Conservation (phyloP, 1,284 basidiomycete genomes). For the Vanrija humicola region DNA sequence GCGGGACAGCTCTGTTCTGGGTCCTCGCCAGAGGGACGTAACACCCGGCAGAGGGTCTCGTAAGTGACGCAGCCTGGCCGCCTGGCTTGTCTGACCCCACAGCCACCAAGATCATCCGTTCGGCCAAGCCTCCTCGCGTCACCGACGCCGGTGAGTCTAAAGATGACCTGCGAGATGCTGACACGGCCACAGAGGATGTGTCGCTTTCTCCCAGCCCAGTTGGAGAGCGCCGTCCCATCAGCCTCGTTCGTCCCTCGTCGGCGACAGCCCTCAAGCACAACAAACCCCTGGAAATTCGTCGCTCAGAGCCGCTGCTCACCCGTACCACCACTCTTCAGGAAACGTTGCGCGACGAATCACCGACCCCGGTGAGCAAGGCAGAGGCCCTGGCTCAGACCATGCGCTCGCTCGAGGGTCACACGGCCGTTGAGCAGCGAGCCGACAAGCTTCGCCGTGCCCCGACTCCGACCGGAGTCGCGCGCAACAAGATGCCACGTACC, state of each 20-base stretch:
- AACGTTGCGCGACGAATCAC: no score
- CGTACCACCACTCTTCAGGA: not conserved
- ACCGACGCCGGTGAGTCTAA: conserved; percentile 16
- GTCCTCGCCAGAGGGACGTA: conserved; percentile 28
- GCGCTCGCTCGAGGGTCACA: conserved; percentile 36
- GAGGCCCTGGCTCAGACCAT: conserved; percentile 34
- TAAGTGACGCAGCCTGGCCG: not conserved
- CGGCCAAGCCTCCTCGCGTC: conserved; percentile 13
- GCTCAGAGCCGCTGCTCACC: not conserved
- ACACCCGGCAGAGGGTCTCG: not conserved
- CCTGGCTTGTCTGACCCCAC: conserved; percentile 2
- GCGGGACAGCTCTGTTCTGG: not conserved
- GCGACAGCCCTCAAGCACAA: no score
- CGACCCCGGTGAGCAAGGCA: conserved; percentile 18
- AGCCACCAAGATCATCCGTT: conserved; percentile 35
- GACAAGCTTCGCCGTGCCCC: conserved; percentile 29
- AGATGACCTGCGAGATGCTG: not conserved
- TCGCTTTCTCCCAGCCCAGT: not conserved
- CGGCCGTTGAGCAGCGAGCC: conserved; percentile 15
- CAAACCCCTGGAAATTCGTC: not conserved
- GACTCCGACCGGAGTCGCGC: conserved; percentile 1
- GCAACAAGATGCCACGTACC: conserved; percentile 20
- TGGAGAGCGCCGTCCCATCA: no score
- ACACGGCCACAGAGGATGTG: not conserved
- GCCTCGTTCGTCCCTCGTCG: not conserved